Conservation (phyloP, 2,329 filamentous ascomycete species). For the Epichloe gansuensis region DNA sequence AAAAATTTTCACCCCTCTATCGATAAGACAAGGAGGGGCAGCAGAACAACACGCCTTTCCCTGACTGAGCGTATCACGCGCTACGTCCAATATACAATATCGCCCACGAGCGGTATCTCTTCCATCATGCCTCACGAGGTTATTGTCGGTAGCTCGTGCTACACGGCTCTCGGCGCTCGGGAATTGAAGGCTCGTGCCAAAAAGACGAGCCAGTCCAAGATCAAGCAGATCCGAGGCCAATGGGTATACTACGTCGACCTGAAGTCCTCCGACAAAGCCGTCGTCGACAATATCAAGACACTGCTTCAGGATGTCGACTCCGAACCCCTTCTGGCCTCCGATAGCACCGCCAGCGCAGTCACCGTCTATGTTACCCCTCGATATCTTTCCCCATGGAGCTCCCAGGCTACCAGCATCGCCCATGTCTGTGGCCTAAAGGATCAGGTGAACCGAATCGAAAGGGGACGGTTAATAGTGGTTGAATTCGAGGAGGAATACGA, state of each 20-base stretch:
- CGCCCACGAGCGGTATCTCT: conserved; percentile 4
- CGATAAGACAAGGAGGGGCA: conserved; percentile 10
- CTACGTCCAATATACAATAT: neutral
- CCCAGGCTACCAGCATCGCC: conserved; percentile 86
- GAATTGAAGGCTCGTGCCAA: conserved; percentile 33
- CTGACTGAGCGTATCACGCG: neutral
- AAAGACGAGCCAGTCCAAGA: conserved; percentile 28
- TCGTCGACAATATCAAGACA: conserved; percentile 33
- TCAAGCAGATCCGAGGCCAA: conserved; percentile 36
- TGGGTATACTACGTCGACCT: conserved; percentile 58
- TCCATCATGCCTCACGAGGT: conserved; percentile 22
- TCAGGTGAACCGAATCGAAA: conserved; percentile 66
- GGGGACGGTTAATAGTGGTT: conserved; percentile 66
- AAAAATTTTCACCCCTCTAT: conserved; percentile 12
- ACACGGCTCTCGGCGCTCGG: conserved; percentile 30
- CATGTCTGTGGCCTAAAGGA: conserved; percentile 74
- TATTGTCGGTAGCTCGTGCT: conserved; percentile 35
- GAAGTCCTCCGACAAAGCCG: conserved; percentile 28
- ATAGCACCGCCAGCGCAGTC: conserved; percentile 31
- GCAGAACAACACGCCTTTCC: neutral
- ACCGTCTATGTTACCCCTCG: conserved; percentile 67
- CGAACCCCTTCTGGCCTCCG: conserved; percentile 14
- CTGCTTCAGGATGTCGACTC: conserved; percentile 30
- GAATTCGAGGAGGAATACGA: conserved; percentile 37
- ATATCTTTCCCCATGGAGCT: conserved; percentile 93